Percentiles rank a stretch among this genome's conserved stretches.
Conservation (phyloP, 495 filamentous ascomycete species). For the Neurospora terricola region DNA sequence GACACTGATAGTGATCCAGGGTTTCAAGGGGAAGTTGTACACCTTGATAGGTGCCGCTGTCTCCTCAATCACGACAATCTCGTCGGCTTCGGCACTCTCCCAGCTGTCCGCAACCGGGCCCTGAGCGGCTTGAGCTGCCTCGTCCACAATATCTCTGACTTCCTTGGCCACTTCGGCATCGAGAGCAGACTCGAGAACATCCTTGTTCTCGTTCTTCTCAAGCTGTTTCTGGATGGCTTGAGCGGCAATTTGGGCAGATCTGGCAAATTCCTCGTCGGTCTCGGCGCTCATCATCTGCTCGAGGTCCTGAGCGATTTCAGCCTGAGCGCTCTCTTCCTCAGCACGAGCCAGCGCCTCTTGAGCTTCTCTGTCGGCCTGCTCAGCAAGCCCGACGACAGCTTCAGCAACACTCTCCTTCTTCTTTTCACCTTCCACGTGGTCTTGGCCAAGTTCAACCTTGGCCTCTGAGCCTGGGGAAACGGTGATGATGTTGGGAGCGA, state of each 20-base stretch:
- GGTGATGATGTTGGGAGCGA: background rate
- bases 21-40: constrained; percentile 90
- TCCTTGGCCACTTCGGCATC: constrained; percentile 43
- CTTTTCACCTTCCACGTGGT: constrained; percentile 16
- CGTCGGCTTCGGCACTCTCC: constrained; percentile 65
- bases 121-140: constrained; percentile 35
- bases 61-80: constrained; percentile 63
- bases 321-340: constrained; percentile 39
- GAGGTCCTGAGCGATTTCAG: constrained; percentile 35
- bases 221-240: constrained; percentile 47
- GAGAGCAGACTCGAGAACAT: constrained; percentile 40
- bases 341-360: constrained; percentile 53
- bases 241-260: constrained; percentile 34
- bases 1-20: constrained; percentile 73
- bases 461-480: constrained; percentile 12
- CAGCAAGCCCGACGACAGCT: constrained; percentile 58
- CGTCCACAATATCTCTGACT: constrained; percentile 48
- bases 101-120: constrained; percentile 57
- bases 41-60: constrained; percentile 58
- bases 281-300: constrained; percentile 31
- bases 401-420: constrained; percentile 59
- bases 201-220: constrained; percentile 42
- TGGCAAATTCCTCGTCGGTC: constrained; percentile 36
- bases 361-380: constrained; percentile 58
- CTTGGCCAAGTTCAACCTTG: constrained; percentile 1